These are phyloP conservation scores for Solanum habrochaites DNA, from an alignment of 257 asterid species.

Conservation along the genomic window DNA sequence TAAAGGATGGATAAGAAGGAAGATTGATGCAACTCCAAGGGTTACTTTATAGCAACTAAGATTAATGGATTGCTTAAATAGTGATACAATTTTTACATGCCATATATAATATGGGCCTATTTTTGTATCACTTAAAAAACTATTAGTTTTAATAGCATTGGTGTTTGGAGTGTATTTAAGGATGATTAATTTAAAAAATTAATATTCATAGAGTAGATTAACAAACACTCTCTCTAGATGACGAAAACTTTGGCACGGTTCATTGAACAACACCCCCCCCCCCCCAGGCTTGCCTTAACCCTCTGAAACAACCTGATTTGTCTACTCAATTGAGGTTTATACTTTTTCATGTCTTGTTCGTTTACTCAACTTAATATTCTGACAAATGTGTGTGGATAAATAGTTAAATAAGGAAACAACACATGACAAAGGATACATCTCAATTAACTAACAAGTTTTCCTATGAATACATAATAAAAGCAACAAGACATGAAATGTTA, in stretches of 20 bases:
- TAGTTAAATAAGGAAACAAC: neutral
- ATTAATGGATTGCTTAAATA: neutral
- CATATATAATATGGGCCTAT: neutral
- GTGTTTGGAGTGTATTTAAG: neutral
- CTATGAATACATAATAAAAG: conserved; percentile 8
- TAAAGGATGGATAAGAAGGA: neutral
- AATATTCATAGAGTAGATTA: too few relatives aligned
- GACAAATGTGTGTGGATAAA: too few relatives aligned
- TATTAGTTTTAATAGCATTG: neutral
- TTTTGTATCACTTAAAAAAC: neutral
- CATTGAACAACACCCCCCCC: too few relatives aligned
- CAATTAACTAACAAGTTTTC: conserved; percentile 38
- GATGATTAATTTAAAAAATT: neutral
- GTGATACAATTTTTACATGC: neutral
- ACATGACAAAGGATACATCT: conserved; percentile 50
- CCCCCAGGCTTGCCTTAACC: too few relatives aligned
- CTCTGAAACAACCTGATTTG: too few relatives aligned
- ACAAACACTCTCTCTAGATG: too few relatives aligned
- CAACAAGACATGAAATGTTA: too few relatives aligned
- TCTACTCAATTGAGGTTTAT: conserved; percentile 51
- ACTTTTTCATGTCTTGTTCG: conserved; percentile 13
- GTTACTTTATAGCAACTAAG: neutral
- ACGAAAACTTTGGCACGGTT: too few relatives aligned
- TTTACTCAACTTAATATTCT: too few relatives aligned
- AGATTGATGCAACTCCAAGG: neutral